Conservation (phyloP, 1,284 basidiomycete genomes). For the Chalciporus sp. region DNA sequence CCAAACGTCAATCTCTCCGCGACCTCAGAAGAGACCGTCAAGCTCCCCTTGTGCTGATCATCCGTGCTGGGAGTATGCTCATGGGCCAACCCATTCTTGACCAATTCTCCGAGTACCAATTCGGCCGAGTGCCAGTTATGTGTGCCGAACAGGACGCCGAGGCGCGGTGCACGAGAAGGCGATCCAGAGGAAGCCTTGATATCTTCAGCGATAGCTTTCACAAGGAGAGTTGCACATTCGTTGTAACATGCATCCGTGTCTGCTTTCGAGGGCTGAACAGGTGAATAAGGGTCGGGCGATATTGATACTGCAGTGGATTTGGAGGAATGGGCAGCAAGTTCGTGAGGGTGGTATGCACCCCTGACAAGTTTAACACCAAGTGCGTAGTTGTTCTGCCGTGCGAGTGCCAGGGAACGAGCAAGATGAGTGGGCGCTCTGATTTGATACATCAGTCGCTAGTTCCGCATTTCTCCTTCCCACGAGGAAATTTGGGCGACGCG, state of each 20-base stretch:
- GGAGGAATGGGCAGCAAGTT: constrained; percentile 55
- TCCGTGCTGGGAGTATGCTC: constrained; percentile 18
- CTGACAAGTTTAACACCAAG: constrained; percentile 95
- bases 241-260: constrained; percentile 87
- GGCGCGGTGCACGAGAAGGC: constrained; percentile 36
- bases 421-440: constrained; percentile 71
- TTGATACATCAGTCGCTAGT: constrained; percentile 9
- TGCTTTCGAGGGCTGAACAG: constrained; percentile 68
- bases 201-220: constrained; percentile 52
- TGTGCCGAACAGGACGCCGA: constrained; percentile 84
- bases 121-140: constrained; percentile 78
- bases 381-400: constrained; percentile 70
- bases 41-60: constrained; percentile 31
- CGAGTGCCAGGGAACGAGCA: constrained; percentile 66
- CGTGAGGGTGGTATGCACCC: constrained; percentile 89
- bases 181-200: constrained; percentile 12
- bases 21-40: constrained; percentile 53
- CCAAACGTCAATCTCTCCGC: constrained; percentile 74
- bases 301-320: constrained; percentile 38
- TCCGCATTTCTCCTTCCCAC: not conserved
- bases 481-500: not conserved
- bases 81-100: constrained; percentile 56
- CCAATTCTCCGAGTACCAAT: constrained; percentile 64
- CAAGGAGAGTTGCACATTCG: constrained; percentile 61
- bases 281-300: constrained; percentile 59